Base-by-base conservation (phyloP, 805 yeast genomes). In the Candida nonsorbophila region DNA sequence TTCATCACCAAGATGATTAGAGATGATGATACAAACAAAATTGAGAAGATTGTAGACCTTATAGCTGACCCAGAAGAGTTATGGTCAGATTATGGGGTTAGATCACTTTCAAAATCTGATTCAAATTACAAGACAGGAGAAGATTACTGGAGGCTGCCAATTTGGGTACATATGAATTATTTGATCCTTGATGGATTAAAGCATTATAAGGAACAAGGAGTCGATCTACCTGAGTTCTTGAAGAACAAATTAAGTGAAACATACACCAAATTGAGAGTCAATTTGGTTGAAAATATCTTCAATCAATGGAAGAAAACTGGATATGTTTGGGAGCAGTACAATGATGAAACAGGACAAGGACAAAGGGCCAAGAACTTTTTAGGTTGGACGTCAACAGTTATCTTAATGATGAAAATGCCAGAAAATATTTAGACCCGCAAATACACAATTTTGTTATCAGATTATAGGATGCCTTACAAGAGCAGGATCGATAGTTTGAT, bases 141-240 rank as follows among this genome's bases (percentile, higher is more conserved):
- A 49, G 79, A 90, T 55, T 92, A 92, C 60, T 92, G 98, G 98
- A 73, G 95, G 39, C 92, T 96, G 1, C 85, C 94, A 12, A 69
- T 92, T 16, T 92, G 97, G 97, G 66, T 87, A 43, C 84, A 87
- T 52, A 83, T 92, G 47, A 92, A 92, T 60, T 90, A 86, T 48
- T 60, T 92, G 53, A 65, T 79, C 4, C 62, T 92, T 24, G 92
- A 86, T 30, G 71, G 84, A 4, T 61, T 92, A 37, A 53, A 62
- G 18, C 58, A 75, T 50, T 90, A 88, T 47, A 44, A 53, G 22
- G 40, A 36, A 5, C 42, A 41, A 5, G 46, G 68, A 2, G 58
- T 52, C 4, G 32, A 37, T 21, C 45, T 55, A 32, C 54, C 67
- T 1, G 47, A 55, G 12, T 44, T 36, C 4, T 47, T 65, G 27